Evolutionary conservation across 140 eudicot genomes (phyloP).

Genomic region (Senecio squalidus): DNA sequence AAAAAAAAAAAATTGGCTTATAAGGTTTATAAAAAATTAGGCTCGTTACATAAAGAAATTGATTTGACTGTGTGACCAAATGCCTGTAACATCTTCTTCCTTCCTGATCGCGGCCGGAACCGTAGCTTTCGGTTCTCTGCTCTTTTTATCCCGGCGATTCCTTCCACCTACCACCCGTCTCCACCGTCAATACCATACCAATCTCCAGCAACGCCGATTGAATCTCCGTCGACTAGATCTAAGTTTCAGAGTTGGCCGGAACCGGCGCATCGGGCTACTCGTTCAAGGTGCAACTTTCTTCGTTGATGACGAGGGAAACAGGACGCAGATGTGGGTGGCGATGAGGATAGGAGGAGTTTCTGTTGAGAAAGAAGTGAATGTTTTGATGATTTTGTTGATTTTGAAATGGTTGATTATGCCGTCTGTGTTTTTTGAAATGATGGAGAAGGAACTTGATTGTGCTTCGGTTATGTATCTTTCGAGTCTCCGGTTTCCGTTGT

Average conservation of each 20-base stretch:
- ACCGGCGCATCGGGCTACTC: slow-evolving; percentile 24
- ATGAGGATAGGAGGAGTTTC: slow-evolving; percentile 24
- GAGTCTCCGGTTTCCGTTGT: slow-evolving; percentile 22
- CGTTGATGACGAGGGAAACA: slow-evolving; percentile 16
- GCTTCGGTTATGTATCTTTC: slow-evolving; percentile 25
- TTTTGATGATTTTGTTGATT: no score
- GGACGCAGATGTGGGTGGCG: slow-evolving; percentile 28
- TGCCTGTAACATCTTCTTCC: slow-evolving; percentile 27
- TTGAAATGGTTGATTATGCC: slow-evolving; percentile 27
- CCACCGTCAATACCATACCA: slow-evolving; percentile 28
- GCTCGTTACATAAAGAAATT: no score
- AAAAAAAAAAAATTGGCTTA: no score
- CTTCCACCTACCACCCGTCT: no score
- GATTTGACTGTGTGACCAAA: no score
- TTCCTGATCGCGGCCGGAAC: slow-evolving; percentile 26
- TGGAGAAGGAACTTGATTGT: slow-evolving; percentile 22
- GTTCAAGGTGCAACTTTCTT: slow-evolving; percentile 21
- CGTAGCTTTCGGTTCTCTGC: slow-evolving; percentile 25
- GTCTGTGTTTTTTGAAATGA: slow-evolving; percentile 11
- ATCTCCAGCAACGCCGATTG: slow-evolving; percentile 26
- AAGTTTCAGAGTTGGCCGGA: slow-evolving; percentile 24
- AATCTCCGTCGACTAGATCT: slow-evolving; percentile 23
- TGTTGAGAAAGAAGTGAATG: slow-evolving; percentile 29
- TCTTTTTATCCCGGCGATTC: no score
- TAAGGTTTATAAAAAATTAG: no score